Base-by-base conservation (phyloP, 352 stramenopile genomes). In the Phytophthora sansomeana region DNA sequence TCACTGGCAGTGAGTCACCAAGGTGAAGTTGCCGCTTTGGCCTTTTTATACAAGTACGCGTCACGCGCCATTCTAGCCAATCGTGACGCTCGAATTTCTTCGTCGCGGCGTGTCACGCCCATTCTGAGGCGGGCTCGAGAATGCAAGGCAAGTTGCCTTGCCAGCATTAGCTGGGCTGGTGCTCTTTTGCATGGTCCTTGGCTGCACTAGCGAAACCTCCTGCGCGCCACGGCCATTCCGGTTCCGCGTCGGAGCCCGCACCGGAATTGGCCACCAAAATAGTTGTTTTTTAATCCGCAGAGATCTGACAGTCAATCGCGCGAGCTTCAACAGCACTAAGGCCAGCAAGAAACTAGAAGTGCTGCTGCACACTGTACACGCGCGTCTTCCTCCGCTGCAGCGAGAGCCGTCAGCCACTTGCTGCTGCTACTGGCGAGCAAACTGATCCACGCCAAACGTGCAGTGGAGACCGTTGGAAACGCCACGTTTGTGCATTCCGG, bases 401-500 rank as follows among this genome's bases (percentile, higher is more conserved):
- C 32, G 32, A 38, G 10, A 38, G 33, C 13, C 11, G 11, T 17
- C 33, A 2, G 33, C 11, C 33, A n/a, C 6, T 5, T 39, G 33
- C 33, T 39, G 33, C 33, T 39, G 33, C 33, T 36, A 36, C 32
- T 36, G 32, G 32, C 32, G 32, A 3, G 3, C 3, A 39, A 17
- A 14, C 4, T 10, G 33, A 7, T 14, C n/a, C 33, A 17, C 33
- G 33, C 4, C 33, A 39, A 39, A 17, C 33, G 14, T 17, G 32
- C 33, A 17, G 33, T 38, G 32, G 8, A 39, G 33, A 39, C 33
- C 33, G 33, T 39, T 46, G 35, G 21, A 38, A 46, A 35, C 21
- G 33, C 36, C 21, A 26, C 50, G 50, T 48, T 58, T 58, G 51
- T 48, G 51, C 51, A 58, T 58, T 58, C 35, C 21, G 10, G 35